Base-by-base conservation (phyloP, 352 stramenopile genomes). In the Phytophthora hibernalis region DNA sequence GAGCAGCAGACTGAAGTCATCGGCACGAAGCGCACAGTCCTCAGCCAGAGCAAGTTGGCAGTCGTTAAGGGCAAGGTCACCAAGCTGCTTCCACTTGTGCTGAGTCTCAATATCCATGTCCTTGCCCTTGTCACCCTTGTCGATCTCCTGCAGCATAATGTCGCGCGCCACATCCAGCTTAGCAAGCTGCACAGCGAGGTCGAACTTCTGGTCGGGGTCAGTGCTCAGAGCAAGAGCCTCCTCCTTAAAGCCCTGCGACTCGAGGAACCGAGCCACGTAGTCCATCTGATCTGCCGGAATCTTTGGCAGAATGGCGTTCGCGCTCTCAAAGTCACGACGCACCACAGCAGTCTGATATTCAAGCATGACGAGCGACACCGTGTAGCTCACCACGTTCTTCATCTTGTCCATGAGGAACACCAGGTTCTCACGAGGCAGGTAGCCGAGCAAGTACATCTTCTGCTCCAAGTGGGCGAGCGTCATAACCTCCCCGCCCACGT, bases 331-430 rank as follows among this genome's bases (percentile, higher is more conserved):
- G 74, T 99, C 97, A 42, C 97, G 87, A 63, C 97, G 89, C 65
- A 99, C 97, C 16, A 99, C 97, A 20, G 97, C 95, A 30, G 97
- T 99, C 77, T 99, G 97, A 77, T 99, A 99, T 76, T 99, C 93
- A 16, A 99, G 82, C 69, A 99, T 96, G 18, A 97, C 87, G 13
- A 98, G 75, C 61, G 96, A 97, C 47, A 99, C 82, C 3, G 83
- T 94, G 68, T 92, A 95, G 61, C 85, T 96, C 82, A 82, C 80
- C 60, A 99, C 88, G 61, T 97, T 97, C 55, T 98, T 92, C 45
- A 89, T 90, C 83, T 99, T 99, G 80, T 99, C 97, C 74, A 99
- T 98, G 22, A 99, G 81, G 66, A 98, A 99, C 16, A 99, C 94
- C 43, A 97, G 79, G 84, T 99, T 97, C 80, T 99, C 97, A 11